phyloP scores from a whole-genome alignment of 192 early-diverging fungal species.

The Rhizophagus prolifer region DNA sequence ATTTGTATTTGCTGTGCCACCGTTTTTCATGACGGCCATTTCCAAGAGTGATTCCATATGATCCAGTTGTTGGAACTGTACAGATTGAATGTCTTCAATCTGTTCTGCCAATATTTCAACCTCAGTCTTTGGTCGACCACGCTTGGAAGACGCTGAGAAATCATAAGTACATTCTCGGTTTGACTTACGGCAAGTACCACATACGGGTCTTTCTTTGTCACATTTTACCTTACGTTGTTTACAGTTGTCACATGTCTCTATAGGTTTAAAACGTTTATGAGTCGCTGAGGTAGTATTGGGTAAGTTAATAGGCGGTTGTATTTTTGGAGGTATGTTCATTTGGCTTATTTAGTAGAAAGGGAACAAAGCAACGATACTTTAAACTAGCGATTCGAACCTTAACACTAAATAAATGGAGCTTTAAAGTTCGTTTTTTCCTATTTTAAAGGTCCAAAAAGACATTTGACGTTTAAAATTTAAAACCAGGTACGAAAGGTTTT shows the following conservation, averaged over 20 bases:
- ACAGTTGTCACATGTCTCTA: constrained; percentile 29
- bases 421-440: not conserved
- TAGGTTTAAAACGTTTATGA: constrained; percentile 20
- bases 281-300: not conserved
- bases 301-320: not conserved
- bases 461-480: not conserved
- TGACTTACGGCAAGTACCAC: constrained; percentile 26
- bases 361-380: not conserved
- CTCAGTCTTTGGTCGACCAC: constrained; percentile 19
- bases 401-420: not conserved
- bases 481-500: not conserved
- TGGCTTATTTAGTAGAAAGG: not conserved
- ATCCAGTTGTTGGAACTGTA: constrained; percentile 10
- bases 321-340: not conserved
- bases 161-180: constrained; percentile 27
- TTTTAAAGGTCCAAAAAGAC: not conserved
- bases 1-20: not conserved
- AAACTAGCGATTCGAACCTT: not conserved
- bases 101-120: constrained; percentile 25
- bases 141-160: constrained; percentile 25
- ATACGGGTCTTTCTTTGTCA: constrained; percentile 22
- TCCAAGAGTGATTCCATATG: constrained; percentile 20
- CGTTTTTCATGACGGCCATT: constrained; percentile 1
- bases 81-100: constrained; percentile 20
- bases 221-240: constrained; percentile 30